Conservation (phyloP, 179 eudicot species). For the Silene coronaria region DNA sequence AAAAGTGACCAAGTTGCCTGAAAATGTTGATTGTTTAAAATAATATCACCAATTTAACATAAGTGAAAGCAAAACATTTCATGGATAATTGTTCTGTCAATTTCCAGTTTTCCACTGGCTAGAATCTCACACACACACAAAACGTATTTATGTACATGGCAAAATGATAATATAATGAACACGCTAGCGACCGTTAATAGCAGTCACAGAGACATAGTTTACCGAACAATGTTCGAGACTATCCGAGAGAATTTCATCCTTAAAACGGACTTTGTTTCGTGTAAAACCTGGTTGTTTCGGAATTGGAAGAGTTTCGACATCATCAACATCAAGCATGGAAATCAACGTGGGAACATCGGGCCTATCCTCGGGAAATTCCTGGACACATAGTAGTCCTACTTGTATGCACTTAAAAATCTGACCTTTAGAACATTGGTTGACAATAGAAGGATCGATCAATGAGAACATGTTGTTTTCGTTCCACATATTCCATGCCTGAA, state of each 20-base stretch:
- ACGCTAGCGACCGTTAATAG: not conserved
- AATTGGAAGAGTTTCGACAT: slow-evolving; percentile 27
- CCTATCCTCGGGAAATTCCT: slow-evolving; percentile 39
- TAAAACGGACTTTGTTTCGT: not conserved
- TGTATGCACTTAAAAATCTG: slow-evolving; percentile 42
- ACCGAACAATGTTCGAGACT: slow-evolving; percentile 1
- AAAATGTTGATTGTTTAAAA: not conserved
- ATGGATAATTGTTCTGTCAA: not conserved
- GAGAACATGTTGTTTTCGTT: slow-evolving; percentile 18
- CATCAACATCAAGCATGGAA: slow-evolving; percentile 37
- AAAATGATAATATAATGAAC: not conserved
- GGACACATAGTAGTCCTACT: slow-evolving; percentile 49
- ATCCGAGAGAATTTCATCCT: not conserved
- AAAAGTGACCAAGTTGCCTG: not conserved
- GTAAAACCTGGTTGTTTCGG: slow-evolving; percentile 46
- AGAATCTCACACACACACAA: not conserved
- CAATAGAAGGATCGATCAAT: slow-evolving; percentile 26
- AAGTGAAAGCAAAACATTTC: not conserved
- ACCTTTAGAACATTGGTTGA: slow-evolving; percentile 1
- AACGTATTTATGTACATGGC: not conserved
- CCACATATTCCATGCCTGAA: slow-evolving; percentile 56
- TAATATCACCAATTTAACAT: not conserved
- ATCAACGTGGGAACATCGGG: slow-evolving; percentile 39
- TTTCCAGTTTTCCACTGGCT: too few relatives aligned
- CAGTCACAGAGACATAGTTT: slow-evolving; percentile 3